A percentile compares a stretch with the other conserved stretches of the same genome.
Conservation (phyloP, 805 yeast species). For the Saccharomycopsis microspora region DNA sequence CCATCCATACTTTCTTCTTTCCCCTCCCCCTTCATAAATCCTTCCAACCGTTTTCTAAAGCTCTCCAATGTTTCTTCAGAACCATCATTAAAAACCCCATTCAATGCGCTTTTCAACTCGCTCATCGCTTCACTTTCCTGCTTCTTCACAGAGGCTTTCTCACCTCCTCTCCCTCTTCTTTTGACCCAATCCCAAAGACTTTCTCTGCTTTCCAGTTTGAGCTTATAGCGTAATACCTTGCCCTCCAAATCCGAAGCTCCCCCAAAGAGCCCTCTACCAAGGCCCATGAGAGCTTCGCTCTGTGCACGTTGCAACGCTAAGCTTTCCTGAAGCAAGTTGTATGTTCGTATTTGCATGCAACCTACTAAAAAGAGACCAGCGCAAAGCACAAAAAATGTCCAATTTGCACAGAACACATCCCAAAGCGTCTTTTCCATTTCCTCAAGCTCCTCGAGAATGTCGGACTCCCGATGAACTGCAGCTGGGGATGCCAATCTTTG, state of each 20-base stretch:
- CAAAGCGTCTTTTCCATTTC: slow-evolving; percentile 14
- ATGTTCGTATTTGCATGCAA: slow-evolving; percentile 5
- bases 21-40: no score
- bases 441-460: neutral
- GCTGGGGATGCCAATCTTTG: no score
- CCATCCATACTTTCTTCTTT: no score
- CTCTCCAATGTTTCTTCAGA: no score
- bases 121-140: neutral
- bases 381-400: slow-evolving; percentile 2
- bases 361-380: neutral
- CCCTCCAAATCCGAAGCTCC: neutral
- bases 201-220: neutral
- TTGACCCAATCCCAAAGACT: slow-evolving; percentile 10
- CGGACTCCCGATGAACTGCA: no score
- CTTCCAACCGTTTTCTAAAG: no score
- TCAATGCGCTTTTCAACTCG: slow-evolving; percentile 4
- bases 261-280: neutral
- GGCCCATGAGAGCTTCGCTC: neutral
- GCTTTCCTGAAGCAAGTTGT: slow-evolving; percentile 1
- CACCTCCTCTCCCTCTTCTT: neutral
- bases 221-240: neutral
- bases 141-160: no score
- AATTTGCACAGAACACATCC: slow-evolving; percentile 10
- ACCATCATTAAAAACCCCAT: neutral
- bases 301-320: slow-evolving; percentile 2